These are phyloP conservation scores for Lecanicillium sp. DNA, from an alignment of 2,329 filamentous ascomycete genomes.

Conservation along the genomic window DNA sequence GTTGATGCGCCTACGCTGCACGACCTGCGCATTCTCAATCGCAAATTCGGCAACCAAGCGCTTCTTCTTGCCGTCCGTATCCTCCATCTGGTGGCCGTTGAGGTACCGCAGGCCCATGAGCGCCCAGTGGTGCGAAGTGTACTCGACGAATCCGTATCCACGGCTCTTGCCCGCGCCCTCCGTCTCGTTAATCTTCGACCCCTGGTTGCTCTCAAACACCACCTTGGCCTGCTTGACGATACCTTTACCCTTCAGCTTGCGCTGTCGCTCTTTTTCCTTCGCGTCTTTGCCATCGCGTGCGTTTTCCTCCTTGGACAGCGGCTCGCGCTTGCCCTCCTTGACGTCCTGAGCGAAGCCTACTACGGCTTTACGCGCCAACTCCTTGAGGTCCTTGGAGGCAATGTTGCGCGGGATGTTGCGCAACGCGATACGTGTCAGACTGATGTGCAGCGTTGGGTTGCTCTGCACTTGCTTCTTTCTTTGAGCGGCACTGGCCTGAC, in stretches of 20 bases:
- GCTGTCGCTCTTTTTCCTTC: conserved; percentile 68
- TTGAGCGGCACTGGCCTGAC: conserved; percentile 79
- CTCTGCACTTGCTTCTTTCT: conserved; percentile 83
- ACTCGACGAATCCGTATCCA: conserved; percentile 97
- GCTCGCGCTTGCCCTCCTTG: conserved; percentile 65
- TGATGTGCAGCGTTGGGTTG: conserved; percentile 84
- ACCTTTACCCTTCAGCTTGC: conserved; percentile 73
- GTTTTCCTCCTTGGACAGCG: conserved; percentile 84
- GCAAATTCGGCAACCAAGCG: conserved; percentile 93
- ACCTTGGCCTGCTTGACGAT: conserved; percentile 93
- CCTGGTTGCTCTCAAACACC: conserved; percentile 82
- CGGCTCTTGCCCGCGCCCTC: conserved; percentile 74
- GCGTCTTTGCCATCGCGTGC: conserved; percentile 72
- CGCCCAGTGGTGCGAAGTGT: conserved; percentile 85
- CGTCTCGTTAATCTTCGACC: conserved; percentile 72
- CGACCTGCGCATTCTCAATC: conserved; percentile 94
- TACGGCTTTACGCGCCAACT: conserved; percentile 82
- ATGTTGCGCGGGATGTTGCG: conserved; percentile 84
- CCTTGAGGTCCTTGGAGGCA: conserved; percentile 81
- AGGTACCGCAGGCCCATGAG: conserved; percentile 92
- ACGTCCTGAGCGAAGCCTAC: conserved; percentile 91
- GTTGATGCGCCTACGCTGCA: conserved; percentile 56
- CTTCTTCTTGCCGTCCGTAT: conserved; percentile 68
- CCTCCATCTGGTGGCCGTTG: conserved; percentile 64
- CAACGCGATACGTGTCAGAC: conserved; percentile 80